These are phyloP conservation scores for Rubia yunnanensis DNA, from an alignment of 257 asterid genomes.

Conservation along the genomic window DNA sequence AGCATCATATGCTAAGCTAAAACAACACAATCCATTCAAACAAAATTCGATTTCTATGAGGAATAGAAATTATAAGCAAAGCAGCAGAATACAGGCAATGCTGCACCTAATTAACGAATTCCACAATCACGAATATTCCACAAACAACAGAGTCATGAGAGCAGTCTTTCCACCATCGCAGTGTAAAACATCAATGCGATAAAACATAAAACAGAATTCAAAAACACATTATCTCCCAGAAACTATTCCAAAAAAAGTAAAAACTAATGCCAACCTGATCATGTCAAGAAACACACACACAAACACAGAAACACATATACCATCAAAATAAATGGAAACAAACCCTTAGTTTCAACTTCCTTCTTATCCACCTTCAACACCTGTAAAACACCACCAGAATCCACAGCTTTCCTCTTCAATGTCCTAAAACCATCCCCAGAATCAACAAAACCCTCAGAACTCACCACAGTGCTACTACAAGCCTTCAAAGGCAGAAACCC, in stretches of 20 bases:
- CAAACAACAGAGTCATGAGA: background rate
- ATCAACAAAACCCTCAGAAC: conserved; percentile 20
- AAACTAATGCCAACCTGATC: background rate
- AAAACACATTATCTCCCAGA: background rate
- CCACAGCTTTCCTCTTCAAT: conserved; percentile 45
- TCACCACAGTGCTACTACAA: conserved; percentile 10
- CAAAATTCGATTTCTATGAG: background rate
- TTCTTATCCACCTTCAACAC: conserved; percentile 23
- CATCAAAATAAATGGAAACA: conserved; percentile 5
- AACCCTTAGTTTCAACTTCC: conserved; percentile 38
- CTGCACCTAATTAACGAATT: background rate
- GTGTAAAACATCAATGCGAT: background rate
- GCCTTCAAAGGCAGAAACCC: conserved; percentile 27
- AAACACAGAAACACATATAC: background rate
- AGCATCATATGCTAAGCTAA: background rate
- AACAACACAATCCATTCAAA: background rate
- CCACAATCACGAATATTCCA: background rate
- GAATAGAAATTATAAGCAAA: background rate
- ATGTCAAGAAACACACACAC: background rate
- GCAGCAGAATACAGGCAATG: background rate
- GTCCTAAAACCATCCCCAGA: conserved; percentile 20
- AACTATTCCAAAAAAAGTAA: background rate
- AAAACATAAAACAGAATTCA: background rate
- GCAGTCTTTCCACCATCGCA: background rate
- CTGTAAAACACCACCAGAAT: conserved; percentile 20